These are phyloP conservation scores for Yamadazyma laniorum DNA, from an alignment of 805 yeast genomes.

Conservation along the genomic window DNA sequence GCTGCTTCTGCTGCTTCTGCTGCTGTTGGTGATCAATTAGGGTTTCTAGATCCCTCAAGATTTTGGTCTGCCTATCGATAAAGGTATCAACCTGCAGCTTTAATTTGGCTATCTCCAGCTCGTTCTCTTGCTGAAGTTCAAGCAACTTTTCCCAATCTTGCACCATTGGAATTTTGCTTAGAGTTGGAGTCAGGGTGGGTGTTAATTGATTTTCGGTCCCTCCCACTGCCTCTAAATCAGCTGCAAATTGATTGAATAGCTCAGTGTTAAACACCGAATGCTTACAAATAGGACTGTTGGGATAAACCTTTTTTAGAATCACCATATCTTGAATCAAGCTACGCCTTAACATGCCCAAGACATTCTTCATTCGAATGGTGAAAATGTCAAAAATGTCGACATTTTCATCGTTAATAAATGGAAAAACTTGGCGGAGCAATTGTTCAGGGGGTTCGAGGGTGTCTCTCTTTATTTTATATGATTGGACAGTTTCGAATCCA, in stretches of 20 bases:
- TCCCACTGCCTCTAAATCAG: conserved; percentile 11
- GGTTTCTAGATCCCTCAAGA: conserved; percentile 9
- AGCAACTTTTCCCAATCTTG: conserved; percentile 2
- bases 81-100: conserved; percentile 16
- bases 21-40: neutral
- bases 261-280: conserved; percentile 25
- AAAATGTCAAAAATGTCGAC: conserved; percentile 11
- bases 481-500: conserved; percentile 21
- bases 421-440: conserved; percentile 26
- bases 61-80: conserved; percentile 13
- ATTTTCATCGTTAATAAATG: conserved; percentile 21
- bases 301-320: conserved; percentile 19
- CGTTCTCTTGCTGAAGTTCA: conserved; percentile 7
- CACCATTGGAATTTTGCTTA: neutral
- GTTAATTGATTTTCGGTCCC: conserved; percentile 7
- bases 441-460: conserved; percentile 24
- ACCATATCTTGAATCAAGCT: conserved; percentile 32
- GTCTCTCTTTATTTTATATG: conserved; percentile 20
- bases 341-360: conserved; percentile 20
- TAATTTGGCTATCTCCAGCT: conserved; percentile 9
- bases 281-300: conserved; percentile 21
- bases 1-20: too few species aligned
- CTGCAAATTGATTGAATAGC: conserved; percentile 18
- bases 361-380: conserved; percentile 14
- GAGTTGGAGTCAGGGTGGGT: conserved; percentile 2